phyloP scores from a whole-genome alignment of 805 yeast species.

The Geotrichum ghanense region DNA sequence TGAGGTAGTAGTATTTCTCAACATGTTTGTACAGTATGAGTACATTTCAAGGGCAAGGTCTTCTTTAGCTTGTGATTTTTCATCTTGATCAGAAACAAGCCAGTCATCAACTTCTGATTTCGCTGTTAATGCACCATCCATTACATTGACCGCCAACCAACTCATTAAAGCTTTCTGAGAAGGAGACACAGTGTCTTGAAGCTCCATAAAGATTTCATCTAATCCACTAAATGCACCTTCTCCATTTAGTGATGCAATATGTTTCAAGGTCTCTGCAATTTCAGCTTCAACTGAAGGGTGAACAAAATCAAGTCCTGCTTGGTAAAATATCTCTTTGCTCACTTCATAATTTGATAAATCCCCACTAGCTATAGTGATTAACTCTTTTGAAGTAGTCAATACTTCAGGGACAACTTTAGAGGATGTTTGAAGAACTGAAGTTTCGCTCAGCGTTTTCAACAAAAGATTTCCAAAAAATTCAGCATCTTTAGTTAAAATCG shows the following conservation, averaged over 20 bases:
- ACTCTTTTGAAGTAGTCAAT: background rate
- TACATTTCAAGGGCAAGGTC: background rate
- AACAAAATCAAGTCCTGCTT: background rate
- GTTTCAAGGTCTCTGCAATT: background rate
- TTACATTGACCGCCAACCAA: slow-evolving; percentile 4
- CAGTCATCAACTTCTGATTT: slow-evolving; percentile 4
- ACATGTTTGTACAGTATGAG: background rate
- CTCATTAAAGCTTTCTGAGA: background rate
- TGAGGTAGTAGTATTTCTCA: slow-evolving; percentile 2
- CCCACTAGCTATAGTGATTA: background rate
- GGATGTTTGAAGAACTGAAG: background rate
- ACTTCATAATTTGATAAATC: background rate
- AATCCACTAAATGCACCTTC: background rate
- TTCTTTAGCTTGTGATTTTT: background rate
- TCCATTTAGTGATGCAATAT: background rate
- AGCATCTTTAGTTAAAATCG: background rate
- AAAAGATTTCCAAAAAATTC: slow-evolving; percentile 1
- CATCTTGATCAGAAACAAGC: slow-evolving; percentile 2
- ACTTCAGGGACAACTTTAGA: background rate
- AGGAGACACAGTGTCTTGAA: background rate
- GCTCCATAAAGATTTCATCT: background rate
- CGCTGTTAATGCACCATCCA: slow-evolving; percentile 1
- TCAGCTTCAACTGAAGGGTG: background rate
- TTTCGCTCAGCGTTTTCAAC: slow-evolving; percentile 7
- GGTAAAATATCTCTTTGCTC: background rate